phyloP scores from a whole-genome alignment of 345 rosid species.

The Syzygium grande region DNA sequence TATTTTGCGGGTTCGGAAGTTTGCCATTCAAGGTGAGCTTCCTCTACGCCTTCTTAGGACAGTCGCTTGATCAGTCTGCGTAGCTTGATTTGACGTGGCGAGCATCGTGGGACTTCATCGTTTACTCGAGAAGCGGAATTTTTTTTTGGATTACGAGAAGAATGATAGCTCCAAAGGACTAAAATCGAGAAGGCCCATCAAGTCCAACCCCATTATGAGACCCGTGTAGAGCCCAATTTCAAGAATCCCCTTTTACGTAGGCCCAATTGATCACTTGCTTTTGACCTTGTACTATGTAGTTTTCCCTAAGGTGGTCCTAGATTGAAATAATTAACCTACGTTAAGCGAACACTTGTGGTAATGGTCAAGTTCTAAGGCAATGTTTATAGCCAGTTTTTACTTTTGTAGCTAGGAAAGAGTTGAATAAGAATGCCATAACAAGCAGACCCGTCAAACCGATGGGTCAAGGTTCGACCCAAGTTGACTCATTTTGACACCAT shows the following conservation, averaged over 20 bases:
- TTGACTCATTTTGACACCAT: neutral
- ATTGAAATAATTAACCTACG: neutral
- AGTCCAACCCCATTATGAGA: neutral
- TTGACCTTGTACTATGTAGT: neutral
- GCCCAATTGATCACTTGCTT: neutral
- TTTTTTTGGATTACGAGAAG: neutral
- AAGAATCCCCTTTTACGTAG: neutral
- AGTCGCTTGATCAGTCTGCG: neutral
- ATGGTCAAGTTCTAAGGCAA: neutral
- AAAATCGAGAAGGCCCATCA: neutral
- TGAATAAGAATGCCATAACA: neutral
- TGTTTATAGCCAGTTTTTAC: neutral
- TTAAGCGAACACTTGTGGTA: neutral
- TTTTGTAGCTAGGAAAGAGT: neutral
- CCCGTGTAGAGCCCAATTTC: neutral
- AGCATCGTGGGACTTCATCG: neutral
- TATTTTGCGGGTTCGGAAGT: neutral
- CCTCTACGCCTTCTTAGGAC: neutral
- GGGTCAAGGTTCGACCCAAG: neutral
- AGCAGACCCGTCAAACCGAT: neutral
- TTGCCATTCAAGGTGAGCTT: neutral
- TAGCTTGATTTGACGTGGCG: neutral
- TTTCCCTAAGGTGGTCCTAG: neutral
- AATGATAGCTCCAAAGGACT: neutral
- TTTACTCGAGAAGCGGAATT: neutral